phyloP scores from a whole-genome alignment of 495 filamentous ascomycete genomes.

The Xylaria venustula region DNA sequence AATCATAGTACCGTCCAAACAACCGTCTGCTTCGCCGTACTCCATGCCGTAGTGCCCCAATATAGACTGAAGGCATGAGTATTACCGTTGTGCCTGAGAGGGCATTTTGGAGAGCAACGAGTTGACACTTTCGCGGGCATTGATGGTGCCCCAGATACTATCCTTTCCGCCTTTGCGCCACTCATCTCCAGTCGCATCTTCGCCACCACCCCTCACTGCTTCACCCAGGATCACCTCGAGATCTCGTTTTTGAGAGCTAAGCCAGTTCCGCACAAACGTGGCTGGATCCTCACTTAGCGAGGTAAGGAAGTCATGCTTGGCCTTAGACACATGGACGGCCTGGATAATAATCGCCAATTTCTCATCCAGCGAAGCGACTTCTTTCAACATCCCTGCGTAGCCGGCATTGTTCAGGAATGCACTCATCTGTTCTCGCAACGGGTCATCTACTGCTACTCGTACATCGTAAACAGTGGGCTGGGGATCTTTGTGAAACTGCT shows the following conservation, averaged over 20 bases:
- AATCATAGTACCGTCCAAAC: neutral
- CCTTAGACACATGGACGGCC: conserved; percentile 72
- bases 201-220: conserved; percentile 63
- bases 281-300: conserved; percentile 76
- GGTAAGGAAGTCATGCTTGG: conserved; percentile 81
- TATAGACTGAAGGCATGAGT: neutral
- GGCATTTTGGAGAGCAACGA: conserved; percentile 47
- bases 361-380: conserved; percentile 73
- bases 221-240: conserved; percentile 89
- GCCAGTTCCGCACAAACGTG: conserved; percentile 77
- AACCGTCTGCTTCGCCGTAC: neutral
- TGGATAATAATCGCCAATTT: conserved; percentile 78
- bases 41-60: neutral
- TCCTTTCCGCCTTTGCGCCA: conserved; percentile 53
- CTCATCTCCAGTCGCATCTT: conserved; percentile 54
- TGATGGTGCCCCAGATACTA: conserved; percentile 52
- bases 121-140: conserved; percentile 57
- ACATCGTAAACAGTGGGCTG: conserved; percentile 85
- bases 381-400: conserved; percentile 63
- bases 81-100: conserved; percentile 14
- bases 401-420: conserved; percentile 56
- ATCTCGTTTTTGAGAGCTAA: conserved; percentile 84
- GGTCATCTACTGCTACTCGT: conserved; percentile 79
- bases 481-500: conserved; percentile 67
- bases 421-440: conserved; percentile 65